Conservation (phyloP, 192 early-diverging fungal genomes). For the Thoreauomyces humboldtii region DNA sequence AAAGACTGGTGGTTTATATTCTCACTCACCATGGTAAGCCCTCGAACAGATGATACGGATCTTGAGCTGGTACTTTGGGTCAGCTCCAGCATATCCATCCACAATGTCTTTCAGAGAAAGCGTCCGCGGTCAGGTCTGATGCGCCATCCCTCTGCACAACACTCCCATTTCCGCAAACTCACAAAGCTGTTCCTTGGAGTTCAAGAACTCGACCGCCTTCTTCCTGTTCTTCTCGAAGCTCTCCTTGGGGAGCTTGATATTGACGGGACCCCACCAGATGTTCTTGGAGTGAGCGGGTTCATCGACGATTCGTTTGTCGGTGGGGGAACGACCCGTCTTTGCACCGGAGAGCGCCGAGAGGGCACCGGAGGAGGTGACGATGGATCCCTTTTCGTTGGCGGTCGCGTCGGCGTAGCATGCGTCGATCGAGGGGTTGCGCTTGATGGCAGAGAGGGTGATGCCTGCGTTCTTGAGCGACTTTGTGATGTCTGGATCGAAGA, state of each 20-base stretch:
- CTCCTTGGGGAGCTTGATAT: slow-evolving; percentile 52
- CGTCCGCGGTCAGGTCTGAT: not conserved
- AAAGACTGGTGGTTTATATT: too few species aligned
- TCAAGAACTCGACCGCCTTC: slow-evolving; percentile 84
- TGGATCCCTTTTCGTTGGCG: slow-evolving; percentile 70
- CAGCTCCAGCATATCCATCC: slow-evolving; percentile 91
- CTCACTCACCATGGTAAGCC: slow-evolving; percentile 72
- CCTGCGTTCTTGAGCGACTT: slow-evolving; percentile 10
- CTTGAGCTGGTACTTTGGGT: slow-evolving; percentile 88
- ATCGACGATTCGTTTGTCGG: slow-evolving; percentile 90
- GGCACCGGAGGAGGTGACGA: slow-evolving; percentile 81
- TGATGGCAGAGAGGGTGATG: slow-evolving; percentile 20
- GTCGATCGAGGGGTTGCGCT: slow-evolving; percentile 30
- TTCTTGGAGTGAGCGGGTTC: slow-evolving; percentile 69
- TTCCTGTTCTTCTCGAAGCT: slow-evolving; percentile 76
- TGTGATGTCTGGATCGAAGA: slow-evolving; percentile 11
- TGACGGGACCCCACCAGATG: slow-evolving; percentile 88
- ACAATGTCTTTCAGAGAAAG: slow-evolving; percentile 63
- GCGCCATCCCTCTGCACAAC: not conserved
- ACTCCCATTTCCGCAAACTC: not conserved
- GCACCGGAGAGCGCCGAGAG: slow-evolving; percentile 78
- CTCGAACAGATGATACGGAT: slow-evolving; percentile 83
- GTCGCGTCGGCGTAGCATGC: slow-evolving; percentile 72
- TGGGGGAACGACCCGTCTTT: slow-evolving; percentile 81
- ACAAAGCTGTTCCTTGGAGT: slow-evolving; percentile 60